Evolutionary conservation across 108 stramenopile genomes (phyloP).

Genomic region (Pseudonitzschia delicatissima): DNA sequence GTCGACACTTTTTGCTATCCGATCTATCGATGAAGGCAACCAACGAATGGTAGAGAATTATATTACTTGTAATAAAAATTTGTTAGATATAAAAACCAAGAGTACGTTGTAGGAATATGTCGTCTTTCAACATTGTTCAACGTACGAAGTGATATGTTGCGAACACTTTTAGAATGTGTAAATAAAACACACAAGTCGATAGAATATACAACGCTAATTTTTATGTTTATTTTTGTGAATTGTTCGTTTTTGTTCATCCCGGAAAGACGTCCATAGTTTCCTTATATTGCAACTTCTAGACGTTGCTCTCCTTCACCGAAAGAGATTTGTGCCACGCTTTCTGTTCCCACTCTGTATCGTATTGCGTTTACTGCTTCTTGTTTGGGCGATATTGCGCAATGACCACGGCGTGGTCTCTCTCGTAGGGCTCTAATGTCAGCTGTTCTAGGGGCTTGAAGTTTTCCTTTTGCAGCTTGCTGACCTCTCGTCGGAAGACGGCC

Average conservation of each 20-base stretch:
- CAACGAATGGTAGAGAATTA: too few species aligned
- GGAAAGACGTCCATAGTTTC: background rate
- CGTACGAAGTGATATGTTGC: too few species aligned
- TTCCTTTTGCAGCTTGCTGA: conserved; percentile 90
- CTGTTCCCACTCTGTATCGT: background rate
- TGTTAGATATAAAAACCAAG: too few species aligned
- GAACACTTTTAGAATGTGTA: background rate
- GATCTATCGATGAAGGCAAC: too few species aligned
- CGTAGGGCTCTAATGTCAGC: conserved; percentile 99
- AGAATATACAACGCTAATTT: conserved; percentile 10
- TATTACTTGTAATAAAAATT: too few species aligned
- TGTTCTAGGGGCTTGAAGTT: conserved; percentile 99
- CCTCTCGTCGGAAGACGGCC: conserved; percentile 96
- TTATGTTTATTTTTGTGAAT: background rate
- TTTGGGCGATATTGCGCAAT: conserved; percentile 95
- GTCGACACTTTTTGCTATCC: too few species aligned
- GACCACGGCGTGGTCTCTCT: conserved; percentile 98
- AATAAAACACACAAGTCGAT: background rate
- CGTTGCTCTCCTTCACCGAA: background rate
- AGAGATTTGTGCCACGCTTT: too few species aligned
- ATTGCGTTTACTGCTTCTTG: conserved; percentile 39
- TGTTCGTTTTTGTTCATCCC: background rate
- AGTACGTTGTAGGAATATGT: too few species aligned
- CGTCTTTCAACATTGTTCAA: too few species aligned
- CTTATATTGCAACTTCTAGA: background rate